Percentiles rank a stretch among this genome's conserved stretches.
phyloP scores from a whole-genome alignment of 2,329 filamentous ascomycete genomes.

The Talaromyces funiculosus region DNA sequence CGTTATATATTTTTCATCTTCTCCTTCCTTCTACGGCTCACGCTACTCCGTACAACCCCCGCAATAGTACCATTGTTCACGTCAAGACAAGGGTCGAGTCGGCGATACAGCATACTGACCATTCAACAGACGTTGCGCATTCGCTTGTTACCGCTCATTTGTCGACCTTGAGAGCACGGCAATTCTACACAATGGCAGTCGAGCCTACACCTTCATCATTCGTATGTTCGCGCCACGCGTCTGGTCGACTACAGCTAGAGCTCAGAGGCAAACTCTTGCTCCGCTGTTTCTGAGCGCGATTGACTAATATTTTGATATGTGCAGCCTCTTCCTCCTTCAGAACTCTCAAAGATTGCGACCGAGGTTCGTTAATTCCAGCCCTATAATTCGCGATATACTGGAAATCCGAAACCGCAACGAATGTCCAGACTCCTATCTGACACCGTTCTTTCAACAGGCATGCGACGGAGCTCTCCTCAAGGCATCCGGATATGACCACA shows the following conservation, averaged over 20 bases:
- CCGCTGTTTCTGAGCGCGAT: neutral
- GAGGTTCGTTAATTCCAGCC: slow-evolving; percentile 55
- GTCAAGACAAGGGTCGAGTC: neutral
- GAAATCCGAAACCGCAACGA: neutral
- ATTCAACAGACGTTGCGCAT: slow-evolving; percentile 1
- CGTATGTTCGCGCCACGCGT: slow-evolving; percentile 11
- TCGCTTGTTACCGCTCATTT: neutral
- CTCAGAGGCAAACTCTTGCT: neutral
- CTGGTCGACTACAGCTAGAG: neutral
- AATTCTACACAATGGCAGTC: slow-evolving; percentile 13
- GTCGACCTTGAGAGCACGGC: neutral
- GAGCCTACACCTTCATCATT: slow-evolving; percentile 14
- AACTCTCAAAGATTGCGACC: slow-evolving; percentile 78
- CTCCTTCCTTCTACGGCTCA: slow-evolving; percentile 3
- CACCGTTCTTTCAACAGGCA: slow-evolving; percentile 55
- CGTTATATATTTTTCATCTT: neutral
- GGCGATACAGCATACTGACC: neutral
- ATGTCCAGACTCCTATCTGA: no score
- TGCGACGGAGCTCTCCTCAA: slow-evolving; percentile 71
- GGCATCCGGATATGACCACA: slow-evolving; percentile 78
- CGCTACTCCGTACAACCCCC: slow-evolving; percentile 7
- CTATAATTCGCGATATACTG: neutral
- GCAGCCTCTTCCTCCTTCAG: slow-evolving; percentile 68
- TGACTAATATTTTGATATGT: neutral
- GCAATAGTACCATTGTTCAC: neutral